Base-by-base conservation (phyloP, 441 rosid genomes). In the Pelargonium exstipulatum region DNA sequence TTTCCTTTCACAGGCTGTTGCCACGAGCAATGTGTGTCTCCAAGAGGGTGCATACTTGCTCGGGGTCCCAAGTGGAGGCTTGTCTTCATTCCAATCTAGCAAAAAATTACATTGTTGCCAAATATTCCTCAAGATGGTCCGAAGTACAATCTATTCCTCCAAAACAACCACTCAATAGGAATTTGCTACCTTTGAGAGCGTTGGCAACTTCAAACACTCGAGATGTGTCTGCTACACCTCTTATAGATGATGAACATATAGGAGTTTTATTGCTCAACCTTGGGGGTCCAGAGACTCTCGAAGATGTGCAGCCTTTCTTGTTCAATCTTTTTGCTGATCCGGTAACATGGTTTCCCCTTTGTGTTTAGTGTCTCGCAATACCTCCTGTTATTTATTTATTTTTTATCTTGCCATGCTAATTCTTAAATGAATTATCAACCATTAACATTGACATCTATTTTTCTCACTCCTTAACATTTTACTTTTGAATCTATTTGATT, bases 321-420 rank as follows among this genome's bases (percentile, higher is more conserved):
- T 94, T 91, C 76, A 94, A 94, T 77, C 99, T 94, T 64, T 94
- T 94, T n/a, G 96, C 99, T 37, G 99, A 91, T 70, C 99, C 97
- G 76, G 99, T 89, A 82, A 35, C 42, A 48, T 68, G 43, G 6
- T 64, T 51, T 13, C 32, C 35, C n/a, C 63, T 37, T 37, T 68
- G 9, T 29, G 18, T 69, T n/a, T 24, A 55, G 24, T 16, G 6
- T 24, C 10, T 63, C 13, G 51, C 57, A 20, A 45, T 14, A 22
- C 20, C 14, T 22, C 7, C n/a, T 48, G n/a, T 48, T 48, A 48
- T 48, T 48, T 48, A 22, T 22, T 22, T 22, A 22, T n/a, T n/a
- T 22, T 22, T 22, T 22, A 12, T 13, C 5, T 48, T 48, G 53
- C 5, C 32, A 48, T 48, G 16, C n/a, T 4, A 13, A 48, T 48